Conservation (phyloP, 495 filamentous ascomycete genomes). For the Penicillium malachiteum region DNA sequence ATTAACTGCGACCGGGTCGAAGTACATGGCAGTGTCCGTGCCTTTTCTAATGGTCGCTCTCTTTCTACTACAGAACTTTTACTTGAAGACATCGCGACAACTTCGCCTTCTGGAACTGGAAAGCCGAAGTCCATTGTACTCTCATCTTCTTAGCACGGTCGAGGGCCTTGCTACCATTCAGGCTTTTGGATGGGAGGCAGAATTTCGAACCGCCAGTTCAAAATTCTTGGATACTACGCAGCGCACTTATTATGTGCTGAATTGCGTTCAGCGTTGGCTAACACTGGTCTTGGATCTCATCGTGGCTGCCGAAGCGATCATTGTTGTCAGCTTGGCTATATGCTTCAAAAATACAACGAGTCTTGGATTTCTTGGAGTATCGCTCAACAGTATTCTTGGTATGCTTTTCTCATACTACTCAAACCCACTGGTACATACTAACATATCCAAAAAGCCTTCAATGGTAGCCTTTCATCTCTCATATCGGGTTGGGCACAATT, state of each 20-base stretch:
- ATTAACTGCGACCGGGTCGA: conserved; percentile 1
- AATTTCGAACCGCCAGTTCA: background rate
- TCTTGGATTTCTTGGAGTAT: conserved; percentile 1
- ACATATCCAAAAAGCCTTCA: background rate
- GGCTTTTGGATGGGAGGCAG: conserved; percentile 5
- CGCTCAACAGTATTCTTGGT: conserved; percentile 2
- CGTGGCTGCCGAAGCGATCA: conserved; percentile 2
- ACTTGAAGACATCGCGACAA: conserved; percentile 5
- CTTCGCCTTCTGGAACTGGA: conserved; percentile 8
- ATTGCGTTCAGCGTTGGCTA: conserved; percentile 2
- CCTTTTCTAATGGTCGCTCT: background rate
- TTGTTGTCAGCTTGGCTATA: background rate
- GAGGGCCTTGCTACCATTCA: conserved; percentile 5
- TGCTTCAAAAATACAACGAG: background rate
- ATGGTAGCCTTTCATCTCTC: conserved; percentile 2
- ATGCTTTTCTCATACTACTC: background rate
- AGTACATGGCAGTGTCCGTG: conserved; percentile 2
- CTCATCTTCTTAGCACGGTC: conserved; percentile 1
- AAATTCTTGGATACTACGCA: conserved; percentile 1
- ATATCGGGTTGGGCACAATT: conserved; percentile 1
- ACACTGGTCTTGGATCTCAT: conserved; percentile 6
- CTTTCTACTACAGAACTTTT: conserved; percentile 4
- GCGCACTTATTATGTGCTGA: conserved; percentile 5
- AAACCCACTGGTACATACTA: background rate
- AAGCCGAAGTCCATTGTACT: conserved; percentile 2